phyloP scores from a whole-genome alignment of 2,329 filamentous ascomycete species.

The Westerdykella sp. region DNA sequence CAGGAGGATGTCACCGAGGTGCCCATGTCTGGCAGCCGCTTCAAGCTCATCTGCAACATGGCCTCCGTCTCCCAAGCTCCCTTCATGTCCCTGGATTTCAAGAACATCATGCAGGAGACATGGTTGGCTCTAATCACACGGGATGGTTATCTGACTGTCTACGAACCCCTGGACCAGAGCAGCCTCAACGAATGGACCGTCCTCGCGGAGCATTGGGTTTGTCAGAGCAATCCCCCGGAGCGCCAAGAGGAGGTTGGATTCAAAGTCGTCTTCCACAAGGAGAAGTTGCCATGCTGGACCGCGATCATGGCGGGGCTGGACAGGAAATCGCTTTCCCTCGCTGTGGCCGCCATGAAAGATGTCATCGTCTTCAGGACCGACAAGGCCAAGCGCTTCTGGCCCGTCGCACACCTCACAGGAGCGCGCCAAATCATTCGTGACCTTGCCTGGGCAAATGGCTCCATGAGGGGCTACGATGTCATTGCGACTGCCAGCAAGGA shows the following conservation, averaged over 20 bases:
- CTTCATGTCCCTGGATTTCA: slow-evolving; percentile 76
- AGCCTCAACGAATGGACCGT: slow-evolving; percentile 68
- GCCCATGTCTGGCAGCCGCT: slow-evolving; percentile 67
- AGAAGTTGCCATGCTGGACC: slow-evolving; percentile 71
- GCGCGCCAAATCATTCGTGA: slow-evolving; percentile 77
- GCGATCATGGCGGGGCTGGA: slow-evolving; percentile 76
- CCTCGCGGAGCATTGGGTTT: slow-evolving; percentile 71
- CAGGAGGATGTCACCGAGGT: slow-evolving; percentile 79
- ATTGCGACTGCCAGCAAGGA: slow-evolving; percentile 92
- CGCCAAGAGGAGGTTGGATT: slow-evolving; percentile 85
- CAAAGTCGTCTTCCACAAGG: slow-evolving; percentile 80
- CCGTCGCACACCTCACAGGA: slow-evolving; percentile 67
- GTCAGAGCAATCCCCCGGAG: slow-evolving; percentile 53
- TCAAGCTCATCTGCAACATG: slow-evolving; percentile 62
- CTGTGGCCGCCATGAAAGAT: slow-evolving; percentile 77
- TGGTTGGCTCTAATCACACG: slow-evolving; percentile 80
- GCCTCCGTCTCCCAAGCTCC: slow-evolving; percentile 62
- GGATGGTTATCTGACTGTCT: slow-evolving; percentile 72
- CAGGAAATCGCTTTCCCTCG: slow-evolving; percentile 69
- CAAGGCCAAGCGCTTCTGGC: slow-evolving; percentile 72
- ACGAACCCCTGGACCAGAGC: slow-evolving; percentile 81
- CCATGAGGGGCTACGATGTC: slow-evolving; percentile 81
- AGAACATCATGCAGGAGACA: slow-evolving; percentile 75
- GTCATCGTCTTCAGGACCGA: slow-evolving; percentile 79
- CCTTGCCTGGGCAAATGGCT: slow-evolving; percentile 87